Percentiles rank a stretch among this genome's conserved stretches.
Evolutionary conservation across 495 filamentous ascomycete species (phyloP).

Genomic region (Daldinia childiae): DNA sequence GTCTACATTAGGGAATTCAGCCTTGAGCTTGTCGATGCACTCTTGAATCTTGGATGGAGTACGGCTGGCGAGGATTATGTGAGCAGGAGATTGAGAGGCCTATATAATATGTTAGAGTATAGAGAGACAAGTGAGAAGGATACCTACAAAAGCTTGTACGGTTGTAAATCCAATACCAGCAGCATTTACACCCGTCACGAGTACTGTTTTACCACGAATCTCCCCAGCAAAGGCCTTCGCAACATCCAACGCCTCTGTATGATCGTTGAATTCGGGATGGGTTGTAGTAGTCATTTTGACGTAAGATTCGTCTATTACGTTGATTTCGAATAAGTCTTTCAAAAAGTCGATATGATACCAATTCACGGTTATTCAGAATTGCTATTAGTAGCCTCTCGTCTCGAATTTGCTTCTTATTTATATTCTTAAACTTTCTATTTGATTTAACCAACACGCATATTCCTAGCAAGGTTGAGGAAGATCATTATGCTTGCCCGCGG

Average conservation of each 20-base stretch:
- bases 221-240: slow-evolving; percentile 49
- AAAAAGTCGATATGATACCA: neutral
- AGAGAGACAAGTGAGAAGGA: neutral
- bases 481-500: neutral
- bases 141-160: slow-evolving; percentile 54
- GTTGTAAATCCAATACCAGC: slow-evolving; percentile 55
- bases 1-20: slow-evolving; percentile 49
- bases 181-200: slow-evolving; percentile 56
- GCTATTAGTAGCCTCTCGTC: neutral
- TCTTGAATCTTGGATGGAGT: slow-evolving; percentile 52
- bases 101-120: slow-evolving; percentile 20
- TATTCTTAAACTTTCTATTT: neutral
- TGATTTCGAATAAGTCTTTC: neutral
- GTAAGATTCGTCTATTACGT: neutral
- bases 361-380: neutral
- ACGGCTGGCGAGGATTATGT: slow-evolving; percentile 55
- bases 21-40: slow-evolving; percentile 49
- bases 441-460: neutral
- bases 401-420: neutral
- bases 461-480: neutral
- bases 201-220: slow-evolving; percentile 52
- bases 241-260: slow-evolving; percentile 54
- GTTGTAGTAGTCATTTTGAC: slow-evolving; percentile 48
- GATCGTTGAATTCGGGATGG: slow-evolving; percentile 49
- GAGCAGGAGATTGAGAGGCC: slow-evolving; percentile 56